phyloP scores from a whole-genome alignment of 768 basidiomycete species.

The Suillus cothurnatus region DNA sequence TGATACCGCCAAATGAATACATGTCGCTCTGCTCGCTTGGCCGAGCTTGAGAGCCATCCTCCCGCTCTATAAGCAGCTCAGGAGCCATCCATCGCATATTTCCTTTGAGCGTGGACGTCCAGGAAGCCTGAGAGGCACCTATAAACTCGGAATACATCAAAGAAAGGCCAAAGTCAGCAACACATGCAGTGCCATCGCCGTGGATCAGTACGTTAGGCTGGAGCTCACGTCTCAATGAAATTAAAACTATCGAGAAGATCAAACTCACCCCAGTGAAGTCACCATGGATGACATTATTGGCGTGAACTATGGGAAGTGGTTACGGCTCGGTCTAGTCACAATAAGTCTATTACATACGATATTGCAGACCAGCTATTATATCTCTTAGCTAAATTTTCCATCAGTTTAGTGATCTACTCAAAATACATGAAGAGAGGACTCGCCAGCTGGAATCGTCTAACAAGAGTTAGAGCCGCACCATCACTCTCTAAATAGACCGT shows the following conservation, averaged over 20 bases:
- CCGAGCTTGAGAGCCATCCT: not conserved
- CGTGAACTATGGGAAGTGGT: conserved; percentile 2
- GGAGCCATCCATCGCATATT: conserved; percentile 48
- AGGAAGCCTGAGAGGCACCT: conserved; percentile 13
- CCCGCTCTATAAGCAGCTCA: conserved; percentile 29
- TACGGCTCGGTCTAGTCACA: not conserved
- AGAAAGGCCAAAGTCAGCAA: conserved; percentile 52
- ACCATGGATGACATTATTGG: conserved; percentile 3
- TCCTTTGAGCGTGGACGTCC: conserved; percentile 20
- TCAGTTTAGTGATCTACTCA: not conserved
- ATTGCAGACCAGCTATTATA: not conserved
- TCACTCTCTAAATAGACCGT: conserved; percentile 17
- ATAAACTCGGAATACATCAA: conserved; percentile 37
- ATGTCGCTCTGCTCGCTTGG: conserved; percentile 36
- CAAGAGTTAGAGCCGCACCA: not conserved
- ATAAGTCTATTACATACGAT: not conserved
- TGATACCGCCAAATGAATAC: conserved; percentile 45
- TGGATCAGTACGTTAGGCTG: conserved; percentile 50
- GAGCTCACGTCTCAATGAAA: not conserved
- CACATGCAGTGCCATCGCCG: conserved; percentile 40
- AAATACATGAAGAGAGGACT: not conserved
- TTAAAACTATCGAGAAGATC: not conserved
- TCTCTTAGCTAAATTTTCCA: not conserved
- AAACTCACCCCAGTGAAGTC: conserved; percentile 12
- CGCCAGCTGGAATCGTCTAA: conserved; percentile 14